These are phyloP conservation scores for Cardamine chenopodiifolia DNA, from an alignment of 345 rosid genomes.

Conservation along the genomic window DNA sequence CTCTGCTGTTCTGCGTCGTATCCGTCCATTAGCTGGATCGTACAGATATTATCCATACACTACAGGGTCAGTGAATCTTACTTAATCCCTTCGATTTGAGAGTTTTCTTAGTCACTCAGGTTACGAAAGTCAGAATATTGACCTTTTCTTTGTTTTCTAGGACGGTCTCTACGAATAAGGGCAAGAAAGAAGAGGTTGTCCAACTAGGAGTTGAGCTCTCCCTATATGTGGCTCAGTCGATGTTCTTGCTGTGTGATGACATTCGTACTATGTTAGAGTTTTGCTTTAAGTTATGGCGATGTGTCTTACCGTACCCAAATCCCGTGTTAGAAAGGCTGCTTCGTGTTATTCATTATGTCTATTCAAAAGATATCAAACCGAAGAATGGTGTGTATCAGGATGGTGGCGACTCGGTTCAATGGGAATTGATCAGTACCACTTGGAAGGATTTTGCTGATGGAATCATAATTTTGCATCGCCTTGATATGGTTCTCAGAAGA, in stretches of 20 bases:
- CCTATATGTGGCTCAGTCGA: no score
- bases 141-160: not conserved
- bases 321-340: not conserved
- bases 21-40: not conserved
- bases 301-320: not conserved
- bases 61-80: not conserved
- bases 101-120: not conserved
- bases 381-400: not conserved
- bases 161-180: not conserved
- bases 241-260: no score
- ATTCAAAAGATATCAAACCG: not conserved
- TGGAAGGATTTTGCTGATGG: not conserved
- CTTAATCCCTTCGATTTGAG: not conserved
- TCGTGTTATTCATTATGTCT: not conserved
- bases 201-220: no score
- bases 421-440: not conserved
- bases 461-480: not conserved
- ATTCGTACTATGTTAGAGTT: not conserved
- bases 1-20: not conserved
- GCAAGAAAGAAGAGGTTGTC: no score
- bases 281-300: not conserved
- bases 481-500: not conserved
- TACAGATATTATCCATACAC: not conserved
- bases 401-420: not conserved
- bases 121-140: no score